These are phyloP conservation scores for Aspergillus transmontanensis DNA, from an alignment of 2,329 filamentous ascomycete genomes.

Conservation along the genomic window DNA sequence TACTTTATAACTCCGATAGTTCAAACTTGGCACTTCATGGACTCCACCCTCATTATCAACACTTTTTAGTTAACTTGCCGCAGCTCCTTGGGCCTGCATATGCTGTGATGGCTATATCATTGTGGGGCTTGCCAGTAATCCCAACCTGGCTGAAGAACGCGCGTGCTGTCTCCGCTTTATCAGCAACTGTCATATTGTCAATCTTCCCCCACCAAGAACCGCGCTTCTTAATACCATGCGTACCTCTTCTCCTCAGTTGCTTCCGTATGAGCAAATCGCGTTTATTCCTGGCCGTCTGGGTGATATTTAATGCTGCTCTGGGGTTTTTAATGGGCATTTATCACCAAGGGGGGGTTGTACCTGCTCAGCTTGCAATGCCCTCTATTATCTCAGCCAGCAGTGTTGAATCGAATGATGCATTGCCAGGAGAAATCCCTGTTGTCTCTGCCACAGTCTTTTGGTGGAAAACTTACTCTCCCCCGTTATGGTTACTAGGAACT, in stretches of 20 bases:
- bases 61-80: constrained; percentile 70
- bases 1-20: constrained; percentile 71
- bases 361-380: constrained; percentile 51
- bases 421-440: constrained; percentile 11
- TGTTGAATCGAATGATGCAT: constrained; percentile 6
- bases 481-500: constrained; percentile 53
- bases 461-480: constrained; percentile 60
- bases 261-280: constrained; percentile 45
- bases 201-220: constrained; percentile 56
- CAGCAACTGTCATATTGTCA: constrained; percentile 47
- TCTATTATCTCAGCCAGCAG: constrained; percentile 36
- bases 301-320: constrained; percentile 52
- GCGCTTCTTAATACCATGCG: constrained; percentile 54
- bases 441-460: constrained; percentile 47
- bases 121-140: constrained; percentile 50
- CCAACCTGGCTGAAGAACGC: constrained; percentile 40
- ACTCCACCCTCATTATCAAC: constrained; percentile 77
- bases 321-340: constrained; percentile 56
- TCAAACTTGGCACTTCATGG: constrained; percentile 75
- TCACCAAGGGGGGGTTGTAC: constrained; percentile 57
- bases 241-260: constrained; percentile 55
- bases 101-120: constrained; percentile 49
- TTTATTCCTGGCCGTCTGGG: constrained; percentile 48
- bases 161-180: constrained; percentile 46
- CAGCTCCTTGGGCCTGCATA: constrained; percentile 72